Evolutionary conservation across 805 yeast species (phyloP).

Genomic region (Wickerhamomyces bovis): DNA sequence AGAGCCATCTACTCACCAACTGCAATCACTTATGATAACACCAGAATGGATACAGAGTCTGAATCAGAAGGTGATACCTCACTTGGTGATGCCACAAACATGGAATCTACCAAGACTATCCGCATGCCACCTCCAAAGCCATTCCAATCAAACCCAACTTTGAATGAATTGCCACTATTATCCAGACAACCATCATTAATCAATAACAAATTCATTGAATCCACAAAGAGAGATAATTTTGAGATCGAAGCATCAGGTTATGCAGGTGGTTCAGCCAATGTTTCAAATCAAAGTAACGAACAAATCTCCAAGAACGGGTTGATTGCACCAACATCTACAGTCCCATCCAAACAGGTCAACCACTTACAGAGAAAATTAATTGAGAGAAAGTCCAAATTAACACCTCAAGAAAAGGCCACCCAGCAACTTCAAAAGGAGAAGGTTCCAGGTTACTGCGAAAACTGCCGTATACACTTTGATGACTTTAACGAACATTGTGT

Average conservation of each 20-base stretch:
- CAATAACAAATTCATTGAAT: constrained; percentile 17
- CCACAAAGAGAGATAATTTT: constrained; percentile 30
- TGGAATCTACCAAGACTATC: neutral
- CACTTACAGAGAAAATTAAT: constrained; percentile 40
- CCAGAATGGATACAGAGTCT: constrained; percentile 4
- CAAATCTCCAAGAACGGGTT: constrained; percentile 45
- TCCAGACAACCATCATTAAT: constrained; percentile 18
- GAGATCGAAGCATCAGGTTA: constrained; percentile 63
- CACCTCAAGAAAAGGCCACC: constrained; percentile 8
- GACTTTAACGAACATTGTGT: constrained; percentile 70
- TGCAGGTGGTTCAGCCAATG: constrained; percentile 35
- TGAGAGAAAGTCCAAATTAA: constrained; percentile 13
- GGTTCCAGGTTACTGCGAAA: constrained; percentile 83
- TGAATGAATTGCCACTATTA: constrained; percentile 6
- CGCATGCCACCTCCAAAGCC: constrained; percentile 19
- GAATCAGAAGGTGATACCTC: constrained; percentile 9
- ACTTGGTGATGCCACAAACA: neutral
- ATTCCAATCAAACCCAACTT: neutral
- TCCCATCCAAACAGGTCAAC: constrained; percentile 45
- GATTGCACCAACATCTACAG: constrained; percentile 54
- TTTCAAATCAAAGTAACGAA: constrained; percentile 20
- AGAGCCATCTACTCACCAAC: constrained; percentile 13
- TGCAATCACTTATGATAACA: neutral
- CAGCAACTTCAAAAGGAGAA: constrained; percentile 18
- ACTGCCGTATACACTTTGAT: constrained; percentile 80